Evolutionary conservation across 441 rosid genomes (phyloP).

Genomic region (Arabidopsis lyrata): DNA sequence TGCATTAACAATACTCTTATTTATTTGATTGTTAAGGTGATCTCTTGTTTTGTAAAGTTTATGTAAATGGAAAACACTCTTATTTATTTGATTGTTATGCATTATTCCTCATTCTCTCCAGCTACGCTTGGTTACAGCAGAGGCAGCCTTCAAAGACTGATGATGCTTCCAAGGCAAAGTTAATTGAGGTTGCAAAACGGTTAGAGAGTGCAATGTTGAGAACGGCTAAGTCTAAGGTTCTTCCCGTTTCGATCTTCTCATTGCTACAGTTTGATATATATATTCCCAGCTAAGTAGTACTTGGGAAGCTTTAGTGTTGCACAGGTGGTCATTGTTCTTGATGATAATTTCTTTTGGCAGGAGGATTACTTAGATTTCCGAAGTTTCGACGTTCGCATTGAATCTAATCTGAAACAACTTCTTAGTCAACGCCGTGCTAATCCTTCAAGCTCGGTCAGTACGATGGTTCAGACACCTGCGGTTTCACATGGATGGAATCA

Average conservation of each 20-base stretch:
- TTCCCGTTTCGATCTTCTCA: constrained; percentile 29
- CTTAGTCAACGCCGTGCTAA: constrained; percentile 62
- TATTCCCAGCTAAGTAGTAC: constrained; percentile 8
- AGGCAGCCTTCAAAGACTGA: constrained; percentile 59
- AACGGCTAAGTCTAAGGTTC: constrained; percentile 76
- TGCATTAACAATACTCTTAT: neutral
- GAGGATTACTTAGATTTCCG: constrained; percentile 77
- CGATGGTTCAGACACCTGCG: constrained; percentile 96
- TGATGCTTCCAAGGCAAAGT: constrained; percentile 60
- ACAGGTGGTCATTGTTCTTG: constrained; percentile 17
- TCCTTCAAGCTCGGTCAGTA: constrained; percentile 57
- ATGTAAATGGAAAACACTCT: constrained; percentile 10
- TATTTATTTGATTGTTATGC: constrained; percentile 40
- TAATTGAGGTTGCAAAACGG: constrained; percentile 74
- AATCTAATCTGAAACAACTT: constrained; percentile 49
- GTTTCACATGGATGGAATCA: constrained; percentile 74
- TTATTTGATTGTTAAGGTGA: constrained; percentile 26
- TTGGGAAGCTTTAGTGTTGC: constrained; percentile 11
- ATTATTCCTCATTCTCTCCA: constrained; percentile 45
- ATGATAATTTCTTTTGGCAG: constrained; percentile 50
- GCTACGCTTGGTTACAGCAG: constrained; percentile 64
- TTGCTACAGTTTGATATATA: constrained; percentile 28
- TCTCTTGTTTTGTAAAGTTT: constrained; percentile 18
- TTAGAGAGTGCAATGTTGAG: constrained; percentile 78
- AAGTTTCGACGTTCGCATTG: constrained; percentile 76